Evolutionary conservation across 192 early-diverging fungal species (phyloP).

Genomic region (Coemansia interrupta): DNA sequence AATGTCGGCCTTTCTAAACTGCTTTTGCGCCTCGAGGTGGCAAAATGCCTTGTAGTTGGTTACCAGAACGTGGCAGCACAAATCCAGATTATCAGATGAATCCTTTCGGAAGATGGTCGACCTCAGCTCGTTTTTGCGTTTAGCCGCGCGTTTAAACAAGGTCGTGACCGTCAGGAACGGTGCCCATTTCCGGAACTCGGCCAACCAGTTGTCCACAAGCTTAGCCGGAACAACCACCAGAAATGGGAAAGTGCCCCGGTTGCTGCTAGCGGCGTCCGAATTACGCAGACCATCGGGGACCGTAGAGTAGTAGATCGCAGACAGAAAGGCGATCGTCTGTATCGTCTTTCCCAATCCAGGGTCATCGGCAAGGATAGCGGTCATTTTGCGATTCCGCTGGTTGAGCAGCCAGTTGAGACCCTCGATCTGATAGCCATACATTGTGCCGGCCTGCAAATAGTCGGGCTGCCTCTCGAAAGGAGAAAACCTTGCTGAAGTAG

Average conservation of each 20-base stretch:
- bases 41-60: conserved; percentile 92
- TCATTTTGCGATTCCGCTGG: conserved; percentile 78
- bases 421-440: conserved; percentile 86
- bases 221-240: conserved; percentile 91
- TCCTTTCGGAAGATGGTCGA: conserved; percentile 22
- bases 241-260: conserved; percentile 82
- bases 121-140: conserved; percentile 58
- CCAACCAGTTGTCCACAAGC: conserved; percentile 87
- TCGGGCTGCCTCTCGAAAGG: conserved; percentile 68
- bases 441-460: conserved; percentile 72
- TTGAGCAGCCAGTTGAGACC: conserved; percentile 91
- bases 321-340: conserved; percentile 87
- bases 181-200: conserved; percentile 90
- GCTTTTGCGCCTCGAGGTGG: conserved; percentile 60
- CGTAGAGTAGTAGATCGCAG: conserved; percentile 62
- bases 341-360: conserved; percentile 95
- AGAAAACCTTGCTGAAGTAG: neutral
- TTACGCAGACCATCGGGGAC: conserved; percentile 2
- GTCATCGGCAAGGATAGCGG: conserved; percentile 94
- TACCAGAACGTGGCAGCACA: conserved; percentile 87
- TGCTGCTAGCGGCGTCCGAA: conserved; percentile 29
- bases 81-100: conserved; percentile 13
- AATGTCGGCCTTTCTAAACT: conserved; percentile 55
- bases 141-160: conserved; percentile 72
- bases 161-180: conserved; percentile 83